These are phyloP conservation scores for Globisporangium cystogenes DNA, from an alignment of 352 stramenopile genomes.

Conservation along the genomic window DNA sequence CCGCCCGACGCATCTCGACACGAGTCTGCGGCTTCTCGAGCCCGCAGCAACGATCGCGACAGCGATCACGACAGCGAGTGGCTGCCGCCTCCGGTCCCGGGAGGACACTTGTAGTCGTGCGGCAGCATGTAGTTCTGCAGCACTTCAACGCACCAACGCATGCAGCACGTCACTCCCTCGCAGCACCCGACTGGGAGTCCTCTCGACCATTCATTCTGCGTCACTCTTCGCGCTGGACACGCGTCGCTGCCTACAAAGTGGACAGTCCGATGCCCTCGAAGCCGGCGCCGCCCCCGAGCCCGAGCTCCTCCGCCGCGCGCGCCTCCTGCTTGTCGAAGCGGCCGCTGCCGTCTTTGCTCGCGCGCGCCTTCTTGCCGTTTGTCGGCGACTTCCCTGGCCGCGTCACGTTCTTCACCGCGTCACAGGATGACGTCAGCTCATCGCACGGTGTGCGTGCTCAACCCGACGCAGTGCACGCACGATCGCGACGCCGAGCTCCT, in stretches of 20 bases:
- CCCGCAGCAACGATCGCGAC: too few species aligned
- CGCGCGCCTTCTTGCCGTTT: conserved; percentile 24
- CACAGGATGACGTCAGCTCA: too few species aligned
- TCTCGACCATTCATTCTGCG: too few species aligned
- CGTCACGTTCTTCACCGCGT: conserved; percentile 67
- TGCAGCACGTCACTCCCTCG: too few species aligned
- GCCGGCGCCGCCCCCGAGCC: conserved; percentile 27
- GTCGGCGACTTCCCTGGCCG: conserved; percentile 37
- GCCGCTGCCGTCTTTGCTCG: conserved; percentile 15
- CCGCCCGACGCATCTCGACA: too few species aligned
- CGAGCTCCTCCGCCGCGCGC: conserved; percentile 45
- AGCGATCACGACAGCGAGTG: conserved; percentile 40
- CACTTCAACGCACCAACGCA: too few species aligned
- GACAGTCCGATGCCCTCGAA: conserved; percentile 65
- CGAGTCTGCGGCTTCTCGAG: background rate
- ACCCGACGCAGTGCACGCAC: too few species aligned
- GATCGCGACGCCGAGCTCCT: conserved; percentile 53
- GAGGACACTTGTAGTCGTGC: conserved; percentile 69
- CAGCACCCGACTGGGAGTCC: too few species aligned
- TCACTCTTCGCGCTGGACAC: too few species aligned
- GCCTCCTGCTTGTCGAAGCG: conserved; percentile 37
- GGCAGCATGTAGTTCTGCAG: conserved; percentile 83
- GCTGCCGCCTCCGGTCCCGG: conserved; percentile 71
- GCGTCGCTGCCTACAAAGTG: conserved; percentile 42
- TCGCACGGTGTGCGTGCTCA: too few species aligned